Base-by-base conservation (phyloP, 2,329 filamentous ascomycete species). In the Madurella fahalii region DNA sequence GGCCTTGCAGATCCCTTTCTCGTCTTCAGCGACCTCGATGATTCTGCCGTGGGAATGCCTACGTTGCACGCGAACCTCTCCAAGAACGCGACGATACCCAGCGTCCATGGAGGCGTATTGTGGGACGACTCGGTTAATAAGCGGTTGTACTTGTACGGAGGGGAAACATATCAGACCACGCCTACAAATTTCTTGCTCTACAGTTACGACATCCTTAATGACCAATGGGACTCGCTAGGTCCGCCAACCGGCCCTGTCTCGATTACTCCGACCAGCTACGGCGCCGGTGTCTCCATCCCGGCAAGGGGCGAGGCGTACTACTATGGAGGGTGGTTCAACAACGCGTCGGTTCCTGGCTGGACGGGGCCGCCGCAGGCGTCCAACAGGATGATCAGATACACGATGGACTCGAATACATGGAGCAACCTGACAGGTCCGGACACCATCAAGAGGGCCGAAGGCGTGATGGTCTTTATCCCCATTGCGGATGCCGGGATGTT, bases 121-220 rank as follows among this genome's bases (percentile, higher is more conserved):
- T 60, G 58, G 58, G 56, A 52, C 25, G 58, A 60, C 40, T 52
- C 52, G 5, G 49, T 60, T 16, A 60, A 60, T 44, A 60, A 60
- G 47, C 39, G 58, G 25, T 40, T 60, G 39, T 60, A 56, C 25
- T 45, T 58, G 5, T 60, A 47, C 18, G 58, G 58, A 5, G 58
- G 58, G 4, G 58, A 60, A 18, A 41, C 48, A 5, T 52, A 46
- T 45, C 47, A 50, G 16, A 25, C 43, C 2, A n/a, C 51, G n/a
- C 48, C 56, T 4, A 39, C 51, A 3, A 40, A 18, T 43, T 58
- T 58, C 20, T 37, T 46, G 13, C 42, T 60, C 16, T 60, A 50
- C 41, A 47, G 47, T 8, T 60, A 58, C 48, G 58, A 60, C 40
- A 54, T 56, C 39, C 44, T 60, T 4, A 37, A 54, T 39, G 45